These are phyloP conservation scores for Chlorella sp. DNA, from an alignment of 139 green algal genomes.

Conservation along the genomic window DNA sequence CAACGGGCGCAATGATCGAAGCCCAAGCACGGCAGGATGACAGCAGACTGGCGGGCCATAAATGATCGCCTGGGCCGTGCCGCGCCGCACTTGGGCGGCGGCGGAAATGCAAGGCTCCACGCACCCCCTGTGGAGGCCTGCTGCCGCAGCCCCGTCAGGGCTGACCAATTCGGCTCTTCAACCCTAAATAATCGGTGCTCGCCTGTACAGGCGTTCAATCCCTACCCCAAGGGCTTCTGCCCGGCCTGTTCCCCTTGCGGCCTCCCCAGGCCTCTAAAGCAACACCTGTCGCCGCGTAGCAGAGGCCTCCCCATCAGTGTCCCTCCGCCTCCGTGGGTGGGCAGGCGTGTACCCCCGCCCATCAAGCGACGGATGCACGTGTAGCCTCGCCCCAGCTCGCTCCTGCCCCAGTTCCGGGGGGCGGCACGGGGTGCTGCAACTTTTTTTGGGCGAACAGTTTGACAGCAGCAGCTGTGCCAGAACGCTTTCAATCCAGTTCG, in stretches of 20 bases:
- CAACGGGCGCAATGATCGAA: too few relatives aligned
- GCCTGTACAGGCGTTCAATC: slow-evolving; percentile 16
- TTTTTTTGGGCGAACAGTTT: too few relatives aligned
- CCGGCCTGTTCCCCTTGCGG: slow-evolving; percentile 5
- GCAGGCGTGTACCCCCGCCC: neutral
- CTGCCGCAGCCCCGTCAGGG: slow-evolving; percentile 1
- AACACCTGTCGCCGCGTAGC: neutral
- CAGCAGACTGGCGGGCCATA: neutral
- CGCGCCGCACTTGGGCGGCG: neutral
- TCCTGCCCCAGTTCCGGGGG: slow-evolving; percentile 12
- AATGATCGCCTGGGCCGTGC: neutral
- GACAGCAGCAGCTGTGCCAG: too few relatives aligned
- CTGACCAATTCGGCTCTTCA: slow-evolving; percentile 10
- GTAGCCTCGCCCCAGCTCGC: slow-evolving; percentile 4
- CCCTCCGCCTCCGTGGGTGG: neutral
- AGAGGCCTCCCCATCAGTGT: neutral
- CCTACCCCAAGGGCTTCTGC: neutral
- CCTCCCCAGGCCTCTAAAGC: neutral
- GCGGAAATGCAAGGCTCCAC: neutral
- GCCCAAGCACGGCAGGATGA: too few relatives aligned
- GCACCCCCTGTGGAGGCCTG: neutral
- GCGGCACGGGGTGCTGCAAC: slow-evolving; percentile 10
- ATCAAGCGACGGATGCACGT: neutral
- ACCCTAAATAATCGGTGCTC: slow-evolving; percentile 32
- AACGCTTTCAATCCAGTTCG: too few relatives aligned